Conservation (phyloP, 1,284 basidiomycete species). For the Pascua guehoae region DNA sequence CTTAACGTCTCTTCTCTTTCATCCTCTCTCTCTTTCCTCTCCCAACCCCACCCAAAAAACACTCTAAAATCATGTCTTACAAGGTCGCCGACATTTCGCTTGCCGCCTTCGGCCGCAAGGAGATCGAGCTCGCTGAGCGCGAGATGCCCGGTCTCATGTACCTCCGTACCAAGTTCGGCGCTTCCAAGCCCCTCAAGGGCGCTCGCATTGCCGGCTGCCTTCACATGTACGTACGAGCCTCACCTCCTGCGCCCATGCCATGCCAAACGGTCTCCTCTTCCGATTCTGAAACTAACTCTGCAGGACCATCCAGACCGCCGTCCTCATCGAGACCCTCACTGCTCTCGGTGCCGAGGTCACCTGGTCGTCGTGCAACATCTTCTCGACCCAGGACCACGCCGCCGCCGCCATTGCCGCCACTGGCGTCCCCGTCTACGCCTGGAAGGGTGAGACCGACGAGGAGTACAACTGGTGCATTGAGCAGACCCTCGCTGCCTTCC, state of each 20-base stretch:
- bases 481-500: conserved; percentile 76
- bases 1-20: background rate
- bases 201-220: conserved; percentile 96
- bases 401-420: conserved; percentile 97
- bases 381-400: conserved; percentile 98
- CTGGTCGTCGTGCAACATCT: conserved; percentile 99
- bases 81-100: conserved; percentile 78
- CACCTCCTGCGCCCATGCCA: no score
- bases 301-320: conserved; percentile 94
- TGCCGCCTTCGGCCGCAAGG: conserved; percentile 75
- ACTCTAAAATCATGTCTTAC: conserved; percentile 26
- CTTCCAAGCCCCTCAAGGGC: conserved; percentile 82
- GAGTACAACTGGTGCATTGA: conserved; percentile 99
- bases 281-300: background rate
- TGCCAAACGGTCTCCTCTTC: no score
- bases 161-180: conserved; percentile 78
- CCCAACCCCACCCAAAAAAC: conserved; percentile 1
- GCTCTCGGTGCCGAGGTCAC: conserved; percentile 95
- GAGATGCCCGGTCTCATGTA: conserved; percentile 75
- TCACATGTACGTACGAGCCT: conserved; percentile 65
- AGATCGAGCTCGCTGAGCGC: conserved; percentile 89
- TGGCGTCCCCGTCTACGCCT: conserved; percentile 96
- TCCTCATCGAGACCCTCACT: conserved; percentile 92
- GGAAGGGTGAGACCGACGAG: conserved; percentile 99
- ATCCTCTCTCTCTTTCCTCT: conserved; percentile 5